phyloP scores from a whole-genome alignment of 2,329 filamentous ascomycete genomes.

The Triangularia verruculosa region DNA sequence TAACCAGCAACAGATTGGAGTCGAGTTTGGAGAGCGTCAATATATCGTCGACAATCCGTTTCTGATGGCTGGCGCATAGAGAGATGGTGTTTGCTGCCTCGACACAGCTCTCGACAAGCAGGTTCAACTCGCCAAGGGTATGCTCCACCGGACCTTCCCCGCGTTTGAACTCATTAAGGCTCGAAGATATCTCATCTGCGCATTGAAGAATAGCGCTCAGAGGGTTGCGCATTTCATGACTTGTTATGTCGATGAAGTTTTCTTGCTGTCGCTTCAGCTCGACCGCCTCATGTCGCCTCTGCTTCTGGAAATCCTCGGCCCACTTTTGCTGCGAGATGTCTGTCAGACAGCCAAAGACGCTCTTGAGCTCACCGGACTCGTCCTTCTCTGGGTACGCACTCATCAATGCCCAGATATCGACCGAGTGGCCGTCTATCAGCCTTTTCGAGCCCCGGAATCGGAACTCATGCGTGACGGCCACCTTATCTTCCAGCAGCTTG shows the following conservation, averaged over 20 bases:
- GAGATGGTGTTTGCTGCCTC: constrained; percentile 81
- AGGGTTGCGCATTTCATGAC: constrained; percentile 71
- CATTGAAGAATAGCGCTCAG: constrained; percentile 71
- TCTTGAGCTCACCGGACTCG: constrained; percentile 61
- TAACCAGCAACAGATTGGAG: constrained; percentile 68
- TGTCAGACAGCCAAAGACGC: constrained; percentile 76
- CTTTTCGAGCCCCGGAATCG: constrained; percentile 68
- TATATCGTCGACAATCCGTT: constrained; percentile 71
- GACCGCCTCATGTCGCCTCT: constrained; percentile 71
- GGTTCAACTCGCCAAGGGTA: constrained; percentile 42
- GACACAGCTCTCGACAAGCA: constrained; percentile 54
- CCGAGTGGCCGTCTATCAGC: constrained; percentile 54
- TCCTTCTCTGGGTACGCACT: constrained; percentile 72
- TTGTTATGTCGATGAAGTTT: constrained; percentile 75
- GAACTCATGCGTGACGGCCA: constrained; percentile 68
- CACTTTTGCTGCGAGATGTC: constrained; percentile 85
- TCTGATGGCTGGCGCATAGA: constrained; percentile 76
- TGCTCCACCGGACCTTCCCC: constrained; percentile 24
- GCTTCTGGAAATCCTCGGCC: constrained; percentile 76
- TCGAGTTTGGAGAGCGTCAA: constrained; percentile 73
- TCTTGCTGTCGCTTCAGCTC: constrained; percentile 68
- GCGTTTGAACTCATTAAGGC: constrained; percentile 44
- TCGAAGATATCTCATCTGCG: constrained; percentile 68
- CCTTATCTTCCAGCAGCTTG: constrained; percentile 57
- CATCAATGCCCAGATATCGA: constrained; percentile 75